Conservation (phyloP, 129 eudicot genomes). For the Centella asiatica region DNA sequence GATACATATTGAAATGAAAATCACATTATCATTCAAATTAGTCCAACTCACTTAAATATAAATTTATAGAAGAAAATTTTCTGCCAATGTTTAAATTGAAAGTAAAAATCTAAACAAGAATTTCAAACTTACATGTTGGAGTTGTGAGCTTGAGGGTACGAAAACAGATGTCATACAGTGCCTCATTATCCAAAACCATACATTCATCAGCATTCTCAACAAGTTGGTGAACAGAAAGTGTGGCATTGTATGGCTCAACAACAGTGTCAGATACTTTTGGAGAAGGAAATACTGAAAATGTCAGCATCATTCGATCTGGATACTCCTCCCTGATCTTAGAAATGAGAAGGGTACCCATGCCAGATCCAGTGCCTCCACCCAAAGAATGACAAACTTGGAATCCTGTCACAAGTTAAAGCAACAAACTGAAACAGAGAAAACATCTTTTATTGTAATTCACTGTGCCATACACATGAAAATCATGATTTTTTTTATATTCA, state of each 20-base stretch:
- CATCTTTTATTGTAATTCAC: not conserved
- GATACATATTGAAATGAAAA: too few species aligned
- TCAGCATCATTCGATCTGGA: slow-evolving; percentile 36
- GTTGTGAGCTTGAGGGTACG: slow-evolving; percentile 35
- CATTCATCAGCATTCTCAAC: slow-evolving; percentile 27
- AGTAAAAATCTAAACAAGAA: not conserved
- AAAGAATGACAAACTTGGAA: slow-evolving; percentile 36
- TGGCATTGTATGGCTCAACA: slow-evolving; percentile 34
- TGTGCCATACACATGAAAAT: too few species aligned
- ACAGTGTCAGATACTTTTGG: slow-evolving; percentile 39
- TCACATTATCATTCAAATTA: too few species aligned
- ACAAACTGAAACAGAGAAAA: not conserved
- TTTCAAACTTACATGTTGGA: slow-evolving; percentile 21
- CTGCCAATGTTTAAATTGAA: slow-evolving; percentile 12
- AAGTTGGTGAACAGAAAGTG: slow-evolving; percentile 33
- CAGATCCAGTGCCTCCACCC: slow-evolving; percentile 40
- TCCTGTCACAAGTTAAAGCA: slow-evolving; percentile 11
- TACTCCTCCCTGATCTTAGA: slow-evolving; percentile 37
- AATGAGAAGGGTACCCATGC: slow-evolving; percentile 37
- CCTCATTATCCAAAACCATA: slow-evolving; percentile 23
- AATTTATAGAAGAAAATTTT: too few species aligned
- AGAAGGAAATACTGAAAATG: slow-evolving; percentile 34
- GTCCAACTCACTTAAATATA: too few species aligned
- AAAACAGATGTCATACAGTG: slow-evolving; percentile 34
- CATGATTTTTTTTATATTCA: too few species aligned